Base-by-base conservation (phyloP, 768 basidiomycete species). In the Lactarius hatsudake region DNA sequence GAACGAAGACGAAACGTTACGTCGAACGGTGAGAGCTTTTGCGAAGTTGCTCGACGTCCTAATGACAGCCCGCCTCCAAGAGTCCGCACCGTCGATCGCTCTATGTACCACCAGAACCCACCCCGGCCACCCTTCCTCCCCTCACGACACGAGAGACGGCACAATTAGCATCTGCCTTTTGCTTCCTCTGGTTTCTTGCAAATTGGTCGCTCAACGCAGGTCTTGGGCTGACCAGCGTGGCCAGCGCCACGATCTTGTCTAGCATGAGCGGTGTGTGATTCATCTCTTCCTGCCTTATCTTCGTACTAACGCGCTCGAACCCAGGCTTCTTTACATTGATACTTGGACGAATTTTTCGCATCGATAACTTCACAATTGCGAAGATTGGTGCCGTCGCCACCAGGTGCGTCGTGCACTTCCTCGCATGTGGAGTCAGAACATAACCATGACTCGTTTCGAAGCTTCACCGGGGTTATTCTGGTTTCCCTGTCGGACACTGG, bases 251-350 rank as follows among this genome's bases (percentile, higher is more conserved):
- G 5, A 89, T 98, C 43, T 77, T 97, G 61, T 90, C 92, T 2
- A 88, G 89, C 73, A 96, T 88, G 81, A 95, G 93, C 70, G 94
- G 96, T 94, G 71, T 40, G 87, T 76, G 42, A 55, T 57, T 57
- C 18, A 59, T 55, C 38, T 54, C 30, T 54, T 23, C 17, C 59
- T 28, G 40, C 3, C 32, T 40, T 60, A 60, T 61, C 70, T 43
- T 23, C n/a, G 0, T 20, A 54, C 54, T 54, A 30, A 67, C 32
- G 32, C 12, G 56, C 18, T 26, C 23, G 54, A 34, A 36, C 36
- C 38, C 69, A 95, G 96, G 96, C 0, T 94, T 99, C 78, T 98
- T 98, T 74, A 98, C 96, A 0, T 79, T 98, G 57, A 89, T 81
- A 0, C 80, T 98, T 59, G 96, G 97, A 3, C 83, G 90, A 26